These are phyloP conservation scores for Aeminium ludgeri DNA, from an alignment of 495 filamentous ascomycete genomes.

Conservation along the genomic window DNA sequence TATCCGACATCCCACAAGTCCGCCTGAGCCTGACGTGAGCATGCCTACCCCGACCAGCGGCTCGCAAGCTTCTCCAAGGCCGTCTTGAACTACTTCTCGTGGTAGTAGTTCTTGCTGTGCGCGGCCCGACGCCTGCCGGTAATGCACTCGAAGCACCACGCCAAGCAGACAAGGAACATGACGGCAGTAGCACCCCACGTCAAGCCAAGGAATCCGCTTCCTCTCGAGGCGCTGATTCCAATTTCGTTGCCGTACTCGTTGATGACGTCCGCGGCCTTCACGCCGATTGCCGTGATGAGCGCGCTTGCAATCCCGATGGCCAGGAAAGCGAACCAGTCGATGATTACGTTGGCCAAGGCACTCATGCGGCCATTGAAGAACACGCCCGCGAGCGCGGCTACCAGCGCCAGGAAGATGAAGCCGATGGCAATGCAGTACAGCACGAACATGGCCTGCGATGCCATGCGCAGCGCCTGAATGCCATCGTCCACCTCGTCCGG, in stretches of 20 bases:
- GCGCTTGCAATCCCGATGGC: constrained; percentile 43
- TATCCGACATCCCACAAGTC: too few relatives aligned
- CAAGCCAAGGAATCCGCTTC: constrained; percentile 39
- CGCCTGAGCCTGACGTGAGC: too few relatives aligned
- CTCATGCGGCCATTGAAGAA: constrained; percentile 25
- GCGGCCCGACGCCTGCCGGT: constrained; percentile 8
- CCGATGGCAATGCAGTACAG: constrained; percentile 48
- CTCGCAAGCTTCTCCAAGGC: too few relatives aligned
- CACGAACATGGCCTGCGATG: constrained; percentile 38
- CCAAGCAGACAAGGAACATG: constrained; percentile 29
- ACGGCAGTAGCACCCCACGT: constrained; percentile 41
- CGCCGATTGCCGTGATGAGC: constrained; percentile 42
- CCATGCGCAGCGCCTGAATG: constrained; percentile 32
- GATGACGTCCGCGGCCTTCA: constrained; percentile 39
- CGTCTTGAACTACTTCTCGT: too few relatives aligned
- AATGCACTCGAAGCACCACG: constrained; percentile 25
- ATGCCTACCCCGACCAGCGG: too few relatives aligned
- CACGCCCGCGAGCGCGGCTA: constrained; percentile 31
- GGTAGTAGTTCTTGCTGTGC: too few relatives aligned
- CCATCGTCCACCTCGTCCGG: constrained; percentile 43
- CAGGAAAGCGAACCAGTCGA: constrained; percentile 30
- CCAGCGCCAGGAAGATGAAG: constrained; percentile 37
- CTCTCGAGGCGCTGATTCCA: constrained; percentile 36
- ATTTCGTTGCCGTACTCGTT: constrained; percentile 40
- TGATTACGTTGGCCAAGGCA: constrained; percentile 28